Evolutionary conservation across 768 basidiomycete species (phyloP).

Genomic region (Pleurotus sapidus): DNA sequence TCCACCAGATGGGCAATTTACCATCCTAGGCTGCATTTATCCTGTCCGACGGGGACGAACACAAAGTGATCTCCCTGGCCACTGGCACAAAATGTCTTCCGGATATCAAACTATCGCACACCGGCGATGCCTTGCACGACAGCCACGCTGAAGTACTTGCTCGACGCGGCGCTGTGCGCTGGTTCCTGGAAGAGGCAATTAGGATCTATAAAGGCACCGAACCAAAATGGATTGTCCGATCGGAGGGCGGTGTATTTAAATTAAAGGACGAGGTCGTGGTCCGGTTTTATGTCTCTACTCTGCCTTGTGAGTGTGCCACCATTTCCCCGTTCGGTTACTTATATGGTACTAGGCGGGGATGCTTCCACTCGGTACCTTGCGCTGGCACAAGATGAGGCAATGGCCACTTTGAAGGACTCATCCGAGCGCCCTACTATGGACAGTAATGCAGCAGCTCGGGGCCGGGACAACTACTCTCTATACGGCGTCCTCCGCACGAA

Average conservation of each 20-base stretch:
- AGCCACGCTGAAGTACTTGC: constrained; percentile 93
- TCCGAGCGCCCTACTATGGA: constrained; percentile 29
- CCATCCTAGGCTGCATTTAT: constrained; percentile 64
- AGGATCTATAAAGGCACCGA: constrained; percentile 27
- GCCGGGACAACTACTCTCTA: constrained; percentile 75
- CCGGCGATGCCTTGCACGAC: constrained; percentile 84
- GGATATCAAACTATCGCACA: constrained; percentile 48
- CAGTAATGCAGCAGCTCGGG: constrained; percentile 51
- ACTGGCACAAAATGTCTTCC: constrained; percentile 91
- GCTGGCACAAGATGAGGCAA: constrained; percentile 64
- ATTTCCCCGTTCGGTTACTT: constrained; percentile 4
- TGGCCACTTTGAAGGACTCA: constrained; percentile 67
- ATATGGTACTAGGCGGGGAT: constrained; percentile 66
- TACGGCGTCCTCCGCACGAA: constrained; percentile 86
- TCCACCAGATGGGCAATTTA: constrained; percentile 57
- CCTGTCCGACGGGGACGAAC: constrained; percentile 19
- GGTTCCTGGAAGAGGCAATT: constrained; percentile 73
- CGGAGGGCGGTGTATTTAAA: constrained; percentile 34
- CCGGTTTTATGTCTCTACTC: constrained; percentile 68
- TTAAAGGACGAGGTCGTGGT: constrained; percentile 48
- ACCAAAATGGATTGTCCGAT: constrained; percentile 49
- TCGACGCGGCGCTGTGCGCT: constrained; percentile 71
- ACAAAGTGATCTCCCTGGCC: constrained; percentile 65
- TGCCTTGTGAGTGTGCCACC: constrained; percentile 41
- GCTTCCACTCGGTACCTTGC: constrained; percentile 83